phyloP scores from a whole-genome alignment of 2,329 filamentous ascomycete species.

The Trichoderma sp. region DNA sequence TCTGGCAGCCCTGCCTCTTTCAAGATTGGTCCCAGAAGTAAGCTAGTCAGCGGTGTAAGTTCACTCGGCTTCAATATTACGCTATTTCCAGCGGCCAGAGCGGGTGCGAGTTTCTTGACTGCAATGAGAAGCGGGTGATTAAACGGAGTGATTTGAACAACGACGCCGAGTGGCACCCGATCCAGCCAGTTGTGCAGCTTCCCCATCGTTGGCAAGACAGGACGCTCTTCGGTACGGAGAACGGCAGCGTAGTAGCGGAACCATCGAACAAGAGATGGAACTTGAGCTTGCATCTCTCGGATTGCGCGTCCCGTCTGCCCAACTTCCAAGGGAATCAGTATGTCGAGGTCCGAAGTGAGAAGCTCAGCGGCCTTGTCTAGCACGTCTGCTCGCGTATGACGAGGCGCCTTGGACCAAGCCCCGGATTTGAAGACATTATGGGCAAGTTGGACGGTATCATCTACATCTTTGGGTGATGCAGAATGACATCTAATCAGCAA shows the following conservation, averaged over 20 bases:
- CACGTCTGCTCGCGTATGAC: constrained; percentile 58
- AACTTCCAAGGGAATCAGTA: constrained; percentile 62
- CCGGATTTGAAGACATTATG: constrained; percentile 64
- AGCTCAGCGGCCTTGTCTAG: constrained; percentile 58
- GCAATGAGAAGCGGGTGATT: constrained; percentile 59
- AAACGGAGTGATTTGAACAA: constrained; percentile 56
- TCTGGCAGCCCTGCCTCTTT: constrained; percentile 67
- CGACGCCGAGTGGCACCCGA: constrained; percentile 56
- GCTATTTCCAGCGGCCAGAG: constrained; percentile 57
- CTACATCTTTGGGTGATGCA: constrained; percentile 31
- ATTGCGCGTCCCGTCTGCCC: constrained; percentile 65
- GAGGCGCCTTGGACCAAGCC: constrained; percentile 60
- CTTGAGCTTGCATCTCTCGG: constrained; percentile 68
- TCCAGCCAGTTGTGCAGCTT: constrained; percentile 57
- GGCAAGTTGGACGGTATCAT: constrained; percentile 41
- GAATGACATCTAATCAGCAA: constrained; percentile 27
- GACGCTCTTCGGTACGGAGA: constrained; percentile 63
- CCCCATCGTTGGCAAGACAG: constrained; percentile 62
- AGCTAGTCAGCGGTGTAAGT: constrained; percentile 59
- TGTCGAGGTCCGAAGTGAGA: constrained; percentile 49
- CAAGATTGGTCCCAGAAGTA: constrained; percentile 58
- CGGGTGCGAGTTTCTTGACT: constrained; percentile 59
- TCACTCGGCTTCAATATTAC: constrained; percentile 62
- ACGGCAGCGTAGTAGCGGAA: constrained; percentile 69
- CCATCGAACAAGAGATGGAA: constrained; percentile 64